A percentile compares a stretch with the other conserved stretches of the same genome.
These are phyloP conservation scores for Kuraishia molischiana DNA, from an alignment of 805 yeast species.

Conservation along the genomic window DNA sequence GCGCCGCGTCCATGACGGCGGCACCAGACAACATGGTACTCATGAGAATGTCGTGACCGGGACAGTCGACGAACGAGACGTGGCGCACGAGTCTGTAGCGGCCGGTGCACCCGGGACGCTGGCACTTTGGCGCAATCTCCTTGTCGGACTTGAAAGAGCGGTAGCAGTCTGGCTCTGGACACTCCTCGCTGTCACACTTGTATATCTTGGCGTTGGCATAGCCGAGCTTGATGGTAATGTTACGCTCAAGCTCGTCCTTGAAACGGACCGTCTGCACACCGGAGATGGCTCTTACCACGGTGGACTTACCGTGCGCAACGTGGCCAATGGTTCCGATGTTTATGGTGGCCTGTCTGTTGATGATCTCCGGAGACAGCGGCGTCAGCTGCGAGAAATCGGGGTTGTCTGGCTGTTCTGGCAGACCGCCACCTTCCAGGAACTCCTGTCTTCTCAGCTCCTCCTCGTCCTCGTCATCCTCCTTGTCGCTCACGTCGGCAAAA, in stretches of 20 bases:
- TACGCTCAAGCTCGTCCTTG: slow-evolving; percentile 98
- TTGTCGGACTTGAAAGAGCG: slow-evolving; percentile 89
- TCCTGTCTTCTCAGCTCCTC: slow-evolving; percentile 76
- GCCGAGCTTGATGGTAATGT: slow-evolving; percentile 96
- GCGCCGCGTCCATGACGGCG: slow-evolving; percentile 99
- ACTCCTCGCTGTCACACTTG: slow-evolving; percentile 74
- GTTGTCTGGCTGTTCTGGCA: slow-evolving; percentile 90
- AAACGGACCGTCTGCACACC: slow-evolving; percentile 99
- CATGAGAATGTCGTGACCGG: slow-evolving; percentile 99
- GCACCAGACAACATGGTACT: slow-evolving; percentile 99
- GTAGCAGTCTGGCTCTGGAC: slow-evolving; percentile 94
- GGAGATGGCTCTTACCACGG: slow-evolving; percentile 95
- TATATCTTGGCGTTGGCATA: slow-evolving; percentile 98
- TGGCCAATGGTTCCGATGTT: slow-evolving; percentile 99
- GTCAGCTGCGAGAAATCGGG: slow-evolving; percentile 77
- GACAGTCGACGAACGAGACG: slow-evolving; percentile 98
- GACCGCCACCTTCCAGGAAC: slow-evolving; percentile 96
- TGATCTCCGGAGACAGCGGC: slow-evolving; percentile 90
- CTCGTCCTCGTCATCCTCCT: slow-evolving; percentile 38
- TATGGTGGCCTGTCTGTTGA: slow-evolving; percentile 97
- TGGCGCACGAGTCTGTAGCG: slow-evolving; percentile 89
- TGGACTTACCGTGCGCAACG: slow-evolving; percentile 98
- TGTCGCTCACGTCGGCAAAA: slow-evolving; percentile 60
- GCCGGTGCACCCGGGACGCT: slow-evolving; percentile 79
- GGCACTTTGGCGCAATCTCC: slow-evolving; percentile 90